Evolutionary conservation across 2,329 filamentous ascomycete species (phyloP).

Genomic region (Hypoxylon sp.): DNA sequence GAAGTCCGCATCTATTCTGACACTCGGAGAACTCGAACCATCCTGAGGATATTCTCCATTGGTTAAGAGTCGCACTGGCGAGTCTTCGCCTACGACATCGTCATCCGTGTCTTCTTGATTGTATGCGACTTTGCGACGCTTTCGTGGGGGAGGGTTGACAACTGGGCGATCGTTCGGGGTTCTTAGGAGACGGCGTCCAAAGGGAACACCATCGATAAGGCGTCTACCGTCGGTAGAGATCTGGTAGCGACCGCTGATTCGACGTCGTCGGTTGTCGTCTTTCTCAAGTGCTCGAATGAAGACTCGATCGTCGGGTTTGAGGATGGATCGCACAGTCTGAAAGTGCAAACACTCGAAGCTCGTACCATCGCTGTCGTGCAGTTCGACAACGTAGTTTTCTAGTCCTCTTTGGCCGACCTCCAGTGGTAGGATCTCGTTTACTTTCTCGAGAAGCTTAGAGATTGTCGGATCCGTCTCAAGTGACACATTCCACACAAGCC

Average conservation of each 20-base stretch:
- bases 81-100: constrained; percentile 49
- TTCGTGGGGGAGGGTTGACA: constrained; percentile 79
- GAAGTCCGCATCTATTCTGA: constrained; percentile 49
- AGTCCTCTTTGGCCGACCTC: constrained; percentile 86
- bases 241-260: constrained; percentile 81
- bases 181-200: constrained; percentile 78
- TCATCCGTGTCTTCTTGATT: constrained; percentile 50
- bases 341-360: constrained; percentile 92
- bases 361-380: constrained; percentile 64
- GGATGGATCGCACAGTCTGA: constrained; percentile 73
- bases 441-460: constrained; percentile 78
- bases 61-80: constrained; percentile 51
- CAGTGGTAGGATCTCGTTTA: constrained; percentile 84
- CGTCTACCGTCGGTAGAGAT: constrained; percentile 83
- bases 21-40: constrained; percentile 38
- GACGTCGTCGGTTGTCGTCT: constrained; percentile 78
- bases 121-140: constrained; percentile 68
- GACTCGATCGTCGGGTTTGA: constrained; percentile 87
- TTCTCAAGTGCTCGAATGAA: constrained; percentile 82
- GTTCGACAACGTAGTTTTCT: constrained; percentile 89
- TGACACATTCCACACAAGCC: constrained; percentile 76
- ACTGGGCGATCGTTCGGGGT: constrained; percentile 70
- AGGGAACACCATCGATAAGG: constrained; percentile 86
- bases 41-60: constrained; percentile 44
- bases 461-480: constrained; percentile 73